phyloP scores from a whole-genome alignment of 2,329 filamentous ascomycete species.

The Pezicula radicicola region DNA sequence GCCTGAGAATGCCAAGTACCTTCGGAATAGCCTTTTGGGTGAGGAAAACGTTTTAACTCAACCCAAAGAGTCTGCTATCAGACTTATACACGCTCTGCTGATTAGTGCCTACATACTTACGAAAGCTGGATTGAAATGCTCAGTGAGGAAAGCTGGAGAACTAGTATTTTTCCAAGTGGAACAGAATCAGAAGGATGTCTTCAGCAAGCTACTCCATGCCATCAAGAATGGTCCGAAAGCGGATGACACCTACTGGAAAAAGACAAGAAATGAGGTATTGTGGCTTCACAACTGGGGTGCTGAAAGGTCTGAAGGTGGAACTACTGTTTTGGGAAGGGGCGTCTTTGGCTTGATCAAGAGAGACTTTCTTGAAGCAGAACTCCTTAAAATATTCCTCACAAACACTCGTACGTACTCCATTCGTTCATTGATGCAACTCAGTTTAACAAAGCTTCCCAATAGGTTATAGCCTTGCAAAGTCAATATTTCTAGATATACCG shows the following conservation, averaged over 20 bases:
- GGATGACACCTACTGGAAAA: slow-evolving; percentile 63
- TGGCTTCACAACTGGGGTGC: slow-evolving; percentile 75
- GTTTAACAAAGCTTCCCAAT: slow-evolving; percentile 6
- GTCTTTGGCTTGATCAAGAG: slow-evolving; percentile 55
- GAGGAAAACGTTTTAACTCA: slow-evolving; percentile 63
- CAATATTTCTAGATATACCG: slow-evolving; percentile 54
- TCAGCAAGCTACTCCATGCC: slow-evolving; percentile 44
- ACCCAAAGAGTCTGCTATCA: slow-evolving; percentile 51
- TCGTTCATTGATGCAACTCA: neutral
- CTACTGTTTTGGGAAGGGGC: slow-evolving; percentile 39
- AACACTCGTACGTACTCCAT: slow-evolving; percentile 49
- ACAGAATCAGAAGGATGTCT: slow-evolving; percentile 60
- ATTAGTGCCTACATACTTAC: slow-evolving; percentile 57
- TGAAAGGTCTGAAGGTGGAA: slow-evolving; percentile 37
- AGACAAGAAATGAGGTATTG: slow-evolving; percentile 59
- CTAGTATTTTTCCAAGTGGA: slow-evolving; percentile 61
- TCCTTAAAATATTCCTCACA: slow-evolving; percentile 65
- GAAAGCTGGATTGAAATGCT: slow-evolving; percentile 44
- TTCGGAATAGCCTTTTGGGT: slow-evolving; percentile 52
- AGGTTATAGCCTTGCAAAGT: slow-evolving; percentile 62
- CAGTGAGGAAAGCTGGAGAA: slow-evolving; percentile 54
- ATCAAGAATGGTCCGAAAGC: slow-evolving; percentile 40
- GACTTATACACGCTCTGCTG: slow-evolving; percentile 60
- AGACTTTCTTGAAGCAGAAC: slow-evolving; percentile 65
- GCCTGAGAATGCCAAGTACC: slow-evolving; percentile 38